phyloP scores from a whole-genome alignment of 371 early-diverging fungal genomes.

The Mortierella sp. region DNA sequence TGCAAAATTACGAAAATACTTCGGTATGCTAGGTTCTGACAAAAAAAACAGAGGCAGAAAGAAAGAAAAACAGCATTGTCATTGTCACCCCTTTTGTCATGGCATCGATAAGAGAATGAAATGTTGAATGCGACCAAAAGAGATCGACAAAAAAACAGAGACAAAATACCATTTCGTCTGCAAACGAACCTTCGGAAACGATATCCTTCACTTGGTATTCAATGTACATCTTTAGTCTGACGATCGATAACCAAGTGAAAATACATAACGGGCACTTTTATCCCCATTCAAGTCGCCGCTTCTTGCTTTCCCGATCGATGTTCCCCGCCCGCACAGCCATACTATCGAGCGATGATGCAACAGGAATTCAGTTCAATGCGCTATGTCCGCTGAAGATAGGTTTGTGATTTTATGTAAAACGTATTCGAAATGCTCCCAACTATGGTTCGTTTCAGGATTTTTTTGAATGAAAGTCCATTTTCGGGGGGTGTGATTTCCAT shows the following conservation, averaged over 20 bases:
- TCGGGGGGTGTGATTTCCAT: not conserved
- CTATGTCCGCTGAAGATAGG: too few relatives aligned
- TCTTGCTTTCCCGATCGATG: not conserved
- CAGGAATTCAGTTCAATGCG: too few relatives aligned
- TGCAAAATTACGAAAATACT: too few relatives aligned
- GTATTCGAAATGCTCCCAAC: too few relatives aligned
- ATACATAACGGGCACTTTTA: not conserved
- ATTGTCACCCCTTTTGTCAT: not conserved
- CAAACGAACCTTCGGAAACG: not conserved
- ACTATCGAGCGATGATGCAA: too few relatives aligned
- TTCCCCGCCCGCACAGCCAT: too few relatives aligned
- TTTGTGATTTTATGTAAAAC: too few relatives aligned
- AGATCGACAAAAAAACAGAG: not conserved
- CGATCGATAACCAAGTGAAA: too few relatives aligned
- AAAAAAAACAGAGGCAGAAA: not conserved
- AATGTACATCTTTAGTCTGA: too few relatives aligned
- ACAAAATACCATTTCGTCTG: not conserved
- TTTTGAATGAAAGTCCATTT: not conserved
- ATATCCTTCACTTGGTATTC: not conserved
- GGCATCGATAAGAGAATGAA: not conserved
- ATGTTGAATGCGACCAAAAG: not conserved
- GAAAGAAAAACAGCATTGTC: not conserved
- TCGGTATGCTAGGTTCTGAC: not conserved
- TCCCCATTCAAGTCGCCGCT: not conserved
- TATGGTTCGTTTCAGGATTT: not conserved